Evolutionary conservation across 2,329 filamentous ascomycete species (phyloP).

Genomic region (Capronia coronata): DNA sequence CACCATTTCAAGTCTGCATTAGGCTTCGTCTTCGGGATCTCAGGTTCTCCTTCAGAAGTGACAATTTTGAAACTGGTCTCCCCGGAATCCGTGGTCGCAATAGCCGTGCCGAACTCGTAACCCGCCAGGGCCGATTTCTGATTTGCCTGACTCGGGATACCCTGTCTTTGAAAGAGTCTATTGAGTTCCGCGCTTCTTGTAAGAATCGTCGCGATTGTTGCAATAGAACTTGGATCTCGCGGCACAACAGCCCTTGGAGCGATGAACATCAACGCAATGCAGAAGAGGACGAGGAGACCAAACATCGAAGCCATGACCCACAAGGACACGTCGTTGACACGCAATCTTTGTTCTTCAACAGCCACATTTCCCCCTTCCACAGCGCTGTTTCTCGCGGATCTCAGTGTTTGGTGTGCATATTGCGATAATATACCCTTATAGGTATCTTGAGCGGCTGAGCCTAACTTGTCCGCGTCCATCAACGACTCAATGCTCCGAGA

Average conservation of each 20-base stretch:
- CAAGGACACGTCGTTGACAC: slow-evolving; percentile 24
- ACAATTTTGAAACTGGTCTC: slow-evolving; percentile 26
- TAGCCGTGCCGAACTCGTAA: slow-evolving; percentile 27
- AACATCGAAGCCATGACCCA: slow-evolving; percentile 22
- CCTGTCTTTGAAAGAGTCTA: slow-evolving; percentile 21
- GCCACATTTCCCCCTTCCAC: slow-evolving; percentile 15
- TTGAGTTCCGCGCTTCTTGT: slow-evolving; percentile 26
- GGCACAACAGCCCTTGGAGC: slow-evolving; percentile 26
- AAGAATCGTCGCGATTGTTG: slow-evolving; percentile 21
- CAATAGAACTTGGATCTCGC: slow-evolving; percentile 27
- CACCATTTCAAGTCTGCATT: slow-evolving; percentile 21
- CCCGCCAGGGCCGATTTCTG: slow-evolving; percentile 24
- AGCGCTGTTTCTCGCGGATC: slow-evolving; percentile 6
- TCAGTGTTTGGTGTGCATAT: slow-evolving; percentile 23
- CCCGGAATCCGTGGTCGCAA: slow-evolving; percentile 23
- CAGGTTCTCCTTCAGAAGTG: slow-evolving; percentile 24
- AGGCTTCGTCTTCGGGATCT: slow-evolving; percentile 8
- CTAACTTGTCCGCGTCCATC: slow-evolving; percentile 20
- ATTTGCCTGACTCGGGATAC: slow-evolving; percentile 17
- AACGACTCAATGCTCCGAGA: slow-evolving; percentile 16
- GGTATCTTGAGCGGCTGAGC: slow-evolving; percentile 18
- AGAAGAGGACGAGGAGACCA: slow-evolving; percentile 19
- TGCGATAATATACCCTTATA: slow-evolving; percentile 26
- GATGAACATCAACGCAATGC: slow-evolving; percentile 22
- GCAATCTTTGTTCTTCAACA: slow-evolving; percentile 14